Evolutionary conservation across 257 asterid species (phyloP).

Genomic region (Nicotiana obtusifolia): DNA sequence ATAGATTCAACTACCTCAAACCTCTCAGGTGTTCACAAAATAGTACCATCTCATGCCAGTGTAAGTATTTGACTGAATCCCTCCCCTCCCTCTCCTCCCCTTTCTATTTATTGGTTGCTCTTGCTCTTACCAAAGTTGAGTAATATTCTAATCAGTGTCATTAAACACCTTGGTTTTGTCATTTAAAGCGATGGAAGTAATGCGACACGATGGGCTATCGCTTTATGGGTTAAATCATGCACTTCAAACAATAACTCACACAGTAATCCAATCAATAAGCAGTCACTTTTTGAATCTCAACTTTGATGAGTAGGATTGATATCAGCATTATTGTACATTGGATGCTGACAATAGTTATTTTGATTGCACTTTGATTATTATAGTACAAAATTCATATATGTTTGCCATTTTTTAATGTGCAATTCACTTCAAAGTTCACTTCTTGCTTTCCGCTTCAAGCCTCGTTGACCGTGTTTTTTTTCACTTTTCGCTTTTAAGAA

Average conservation of each 20-base stretch:
- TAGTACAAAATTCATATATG: neutral
- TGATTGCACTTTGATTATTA: neutral
- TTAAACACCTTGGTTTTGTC: neutral
- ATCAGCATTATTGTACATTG: neutral
- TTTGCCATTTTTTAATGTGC: neutral
- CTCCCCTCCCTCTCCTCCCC: neutral
- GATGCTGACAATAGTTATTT: neutral
- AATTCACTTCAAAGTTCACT: no score
- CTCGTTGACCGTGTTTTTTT: no score
- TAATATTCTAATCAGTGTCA: neutral
- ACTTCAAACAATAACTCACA: neutral
- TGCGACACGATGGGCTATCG: neutral
- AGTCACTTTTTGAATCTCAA: neutral
- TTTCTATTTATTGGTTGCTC: neutral
- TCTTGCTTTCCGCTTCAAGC: no score
- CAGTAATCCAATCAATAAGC: neutral
- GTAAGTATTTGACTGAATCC: constrained; percentile 38
- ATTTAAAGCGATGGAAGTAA: neutral
- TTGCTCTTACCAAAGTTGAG: neutral
- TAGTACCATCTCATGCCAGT: constrained; percentile 47
- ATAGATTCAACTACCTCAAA: constrained; percentile 23
- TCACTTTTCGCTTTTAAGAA: neutral
- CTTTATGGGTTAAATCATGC: neutral
- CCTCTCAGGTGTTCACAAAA: constrained; percentile 38
- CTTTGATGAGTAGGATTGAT: neutral